These are phyloP conservation scores for Sporothrix sp. DNA, from an alignment of 2,329 filamentous ascomycete species.

Conservation along the genomic window DNA sequence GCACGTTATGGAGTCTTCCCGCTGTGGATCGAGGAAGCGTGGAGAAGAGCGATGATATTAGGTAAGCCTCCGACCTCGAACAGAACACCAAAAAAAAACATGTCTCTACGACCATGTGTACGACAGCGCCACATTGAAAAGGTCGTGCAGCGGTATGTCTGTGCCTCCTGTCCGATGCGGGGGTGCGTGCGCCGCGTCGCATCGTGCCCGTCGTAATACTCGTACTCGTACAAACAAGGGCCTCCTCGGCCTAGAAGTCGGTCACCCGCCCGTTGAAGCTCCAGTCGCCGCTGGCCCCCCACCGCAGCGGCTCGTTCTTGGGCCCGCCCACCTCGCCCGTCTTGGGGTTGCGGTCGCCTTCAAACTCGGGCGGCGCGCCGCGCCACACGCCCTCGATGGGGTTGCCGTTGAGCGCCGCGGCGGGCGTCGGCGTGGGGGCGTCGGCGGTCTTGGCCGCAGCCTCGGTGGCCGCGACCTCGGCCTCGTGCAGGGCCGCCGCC, in stretches of 20 bases:
- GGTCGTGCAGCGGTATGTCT: too few relatives aligned
- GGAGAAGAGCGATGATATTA: too few relatives aligned
- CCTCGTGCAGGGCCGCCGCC: slow-evolving; percentile 26
- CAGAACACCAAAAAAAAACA: too few relatives aligned
- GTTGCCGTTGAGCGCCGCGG: slow-evolving; percentile 8
- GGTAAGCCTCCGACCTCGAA: too few relatives aligned
- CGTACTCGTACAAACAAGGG: too few relatives aligned
- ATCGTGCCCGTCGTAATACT: too few relatives aligned
- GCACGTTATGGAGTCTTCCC: too few relatives aligned
- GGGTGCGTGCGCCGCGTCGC: too few relatives aligned
- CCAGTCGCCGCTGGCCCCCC: slow-evolving; percentile 70
- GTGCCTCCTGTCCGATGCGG: too few relatives aligned
- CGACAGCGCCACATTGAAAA: too few relatives aligned
- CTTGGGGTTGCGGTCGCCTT: slow-evolving; percentile 82
- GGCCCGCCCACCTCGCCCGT: slow-evolving; percentile 94
- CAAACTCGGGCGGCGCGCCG: slow-evolving; percentile 82
- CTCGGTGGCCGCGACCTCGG: slow-evolving; percentile 32
- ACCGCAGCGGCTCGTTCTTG: slow-evolving; percentile 91
- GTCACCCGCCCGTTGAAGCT: slow-evolving; percentile 93
- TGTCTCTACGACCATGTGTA: too few relatives aligned
- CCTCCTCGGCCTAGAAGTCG: slow-evolving; percentile 62
- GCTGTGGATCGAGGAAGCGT: too few relatives aligned
- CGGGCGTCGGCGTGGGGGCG: slow-evolving; percentile 3
- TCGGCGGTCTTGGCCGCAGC: neutral
- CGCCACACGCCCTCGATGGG: slow-evolving; percentile 50